These are phyloP conservation scores for Tolypocladium ovalisporum DNA, from an alignment of 2,329 filamentous ascomycete species.

Conservation along the genomic window DNA sequence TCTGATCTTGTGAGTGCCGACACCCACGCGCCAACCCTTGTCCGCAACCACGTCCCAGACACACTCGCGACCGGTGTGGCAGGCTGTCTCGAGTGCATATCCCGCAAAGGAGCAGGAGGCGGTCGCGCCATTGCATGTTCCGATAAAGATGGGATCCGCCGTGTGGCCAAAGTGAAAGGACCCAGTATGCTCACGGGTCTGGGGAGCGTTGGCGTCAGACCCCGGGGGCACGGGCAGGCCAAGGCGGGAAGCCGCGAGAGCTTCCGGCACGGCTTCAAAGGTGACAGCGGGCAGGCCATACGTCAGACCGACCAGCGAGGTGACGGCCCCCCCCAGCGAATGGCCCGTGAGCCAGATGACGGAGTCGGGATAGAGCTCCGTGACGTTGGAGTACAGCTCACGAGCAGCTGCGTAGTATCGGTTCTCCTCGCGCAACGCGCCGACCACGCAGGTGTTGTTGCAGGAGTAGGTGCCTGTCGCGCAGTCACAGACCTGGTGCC, in stretches of 20 bases:
- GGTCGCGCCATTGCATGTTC: constrained; percentile 81
- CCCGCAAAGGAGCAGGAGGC: constrained; percentile 84
- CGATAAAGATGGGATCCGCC: constrained; percentile 90
- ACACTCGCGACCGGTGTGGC: constrained; percentile 80
- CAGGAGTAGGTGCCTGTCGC: constrained; percentile 78
- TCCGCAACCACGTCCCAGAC: constrained; percentile 88
- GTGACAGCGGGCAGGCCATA: constrained; percentile 87
- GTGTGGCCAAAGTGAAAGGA: constrained; percentile 90
- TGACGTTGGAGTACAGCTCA: constrained; percentile 87
- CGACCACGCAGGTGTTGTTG: constrained; percentile 79
- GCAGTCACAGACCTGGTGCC: constrained; percentile 89
- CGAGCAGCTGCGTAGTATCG: constrained; percentile 84
- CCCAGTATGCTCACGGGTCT: constrained; percentile 62
- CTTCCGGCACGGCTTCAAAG: constrained; percentile 88
- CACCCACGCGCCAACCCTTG: constrained; percentile 82
- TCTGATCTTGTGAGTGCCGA: constrained; percentile 84
- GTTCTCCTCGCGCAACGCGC: constrained; percentile 69
- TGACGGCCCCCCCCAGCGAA: constrained; percentile 82
- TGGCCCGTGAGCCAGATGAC: constrained; percentile 88
- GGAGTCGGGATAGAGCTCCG: constrained; percentile 72
- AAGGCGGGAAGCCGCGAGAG: constrained; percentile 71
- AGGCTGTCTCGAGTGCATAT: constrained; percentile 88
- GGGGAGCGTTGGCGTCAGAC: constrained; percentile 57
- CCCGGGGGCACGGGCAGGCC: constrained; percentile 80
- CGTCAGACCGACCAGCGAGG: constrained; percentile 79